Evolutionary conservation across 768 basidiomycete genomes (phyloP), one percentile per base, ranked within the genome.

Genomic region (Cystofilobasidium bisporidii): DNA sequence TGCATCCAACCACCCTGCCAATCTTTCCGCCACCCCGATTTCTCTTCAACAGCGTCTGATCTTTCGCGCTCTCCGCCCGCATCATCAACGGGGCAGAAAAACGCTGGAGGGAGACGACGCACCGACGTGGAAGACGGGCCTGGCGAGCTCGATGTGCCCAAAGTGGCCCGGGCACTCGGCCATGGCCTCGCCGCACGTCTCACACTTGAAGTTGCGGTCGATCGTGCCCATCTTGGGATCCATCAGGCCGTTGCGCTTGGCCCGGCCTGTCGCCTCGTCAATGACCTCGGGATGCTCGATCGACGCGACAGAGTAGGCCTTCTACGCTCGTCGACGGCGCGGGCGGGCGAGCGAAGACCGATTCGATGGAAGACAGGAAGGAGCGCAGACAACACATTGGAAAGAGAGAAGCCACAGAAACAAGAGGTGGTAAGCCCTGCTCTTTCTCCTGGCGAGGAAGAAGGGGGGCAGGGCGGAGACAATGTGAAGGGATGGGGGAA

Each of bases 111-210:
- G n/a, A n/a, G n/a, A n/a, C n/a, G n/a, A 82, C 86, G 71, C 78
- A 90, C 91, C 91, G 78, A 91, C 88, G 78, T 98, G 94, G 75
- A 92, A 98, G 40, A 96, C 91, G n/a, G 94, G 92, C 73, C 91
- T 82, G 53, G 91, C 91, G 74, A 99, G 81, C 79, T 99, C 96
- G 74, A 99, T 91, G 77, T 98, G 93, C 64, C 96, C 96, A 80
- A 99, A 99, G 78, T 98, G 96, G 61, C 96, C 96, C 32, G 96
- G 93, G 80, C 96, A 99, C 77, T 98, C 96, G 22, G 91, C 87
- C 93, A 98, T 97, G n/a, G 93, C 94, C 82, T 99, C 96, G 72
- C 92, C 93, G 77, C 96, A 98, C 33, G 96, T 98, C 81, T 97
- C 92, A 77, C 96, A 99, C 81, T 98, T 98, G 81, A 94, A 77